phyloP scores from a whole-genome alignment of 441 rosid species.

The Erodium trifolium region DNA sequence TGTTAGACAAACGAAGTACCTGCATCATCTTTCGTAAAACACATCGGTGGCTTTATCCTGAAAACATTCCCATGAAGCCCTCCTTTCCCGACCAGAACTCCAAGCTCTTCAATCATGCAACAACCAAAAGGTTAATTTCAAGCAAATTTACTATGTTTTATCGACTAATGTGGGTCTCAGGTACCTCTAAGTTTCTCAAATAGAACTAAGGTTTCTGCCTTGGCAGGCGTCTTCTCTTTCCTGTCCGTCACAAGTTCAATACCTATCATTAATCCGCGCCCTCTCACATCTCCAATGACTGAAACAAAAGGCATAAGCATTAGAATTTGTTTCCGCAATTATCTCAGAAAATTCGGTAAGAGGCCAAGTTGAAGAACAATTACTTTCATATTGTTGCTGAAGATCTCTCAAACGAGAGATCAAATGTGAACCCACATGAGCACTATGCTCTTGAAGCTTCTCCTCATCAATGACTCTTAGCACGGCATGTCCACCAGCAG shows the following conservation, averaged over 20 bases:
- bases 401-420: constrained; percentile 50
- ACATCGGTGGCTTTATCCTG: constrained; percentile 89
- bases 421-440: constrained; percentile 64
- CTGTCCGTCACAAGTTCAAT: constrained; percentile 69
- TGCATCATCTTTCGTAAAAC: constrained; percentile 84
- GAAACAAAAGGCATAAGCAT: constrained; percentile 16
- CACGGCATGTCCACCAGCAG: constrained; percentile 87
- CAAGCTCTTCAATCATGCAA: constrained; percentile 42
- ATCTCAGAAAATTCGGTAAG: neutral
- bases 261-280: constrained; percentile 82
- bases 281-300: constrained; percentile 88
- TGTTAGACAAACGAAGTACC: constrained; percentile 29
- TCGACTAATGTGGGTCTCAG: neutral
- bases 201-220: constrained; percentile 61
- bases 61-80: constrained; percentile 82
- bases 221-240: constrained; percentile 73
- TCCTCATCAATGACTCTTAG: constrained; percentile 71
- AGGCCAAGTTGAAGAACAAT: constrained; percentile 13
- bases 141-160: too few species aligned
- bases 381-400: constrained; percentile 68
- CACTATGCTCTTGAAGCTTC: constrained; percentile 71
- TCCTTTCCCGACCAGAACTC: constrained; percentile 83
- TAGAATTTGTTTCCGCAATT: neutral
- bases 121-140: neutral
- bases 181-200: constrained; percentile 81